Evolutionary conservation across 2,329 filamentous ascomycete species (phyloP).

Genomic region (Sporothrix brasiliensis): DNA sequence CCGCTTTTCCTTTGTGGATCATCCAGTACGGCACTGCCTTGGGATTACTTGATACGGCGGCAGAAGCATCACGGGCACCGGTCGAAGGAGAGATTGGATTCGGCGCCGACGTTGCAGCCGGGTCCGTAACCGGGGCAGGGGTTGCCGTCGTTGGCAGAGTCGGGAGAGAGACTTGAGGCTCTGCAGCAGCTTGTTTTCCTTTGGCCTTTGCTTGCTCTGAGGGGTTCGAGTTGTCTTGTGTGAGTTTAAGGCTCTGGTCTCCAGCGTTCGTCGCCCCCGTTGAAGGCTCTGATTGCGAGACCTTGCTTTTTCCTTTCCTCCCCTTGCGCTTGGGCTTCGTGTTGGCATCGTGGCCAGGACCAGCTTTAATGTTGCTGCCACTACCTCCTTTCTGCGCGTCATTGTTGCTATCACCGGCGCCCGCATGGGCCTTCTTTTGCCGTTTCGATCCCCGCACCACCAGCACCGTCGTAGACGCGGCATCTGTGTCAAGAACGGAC

Average conservation of each 20-base stretch:
- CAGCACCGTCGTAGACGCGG: not conserved
- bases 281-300: not conserved
- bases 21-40: too few relatives aligned
- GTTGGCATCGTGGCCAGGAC: not conserved
- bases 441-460: conserved; percentile 1
- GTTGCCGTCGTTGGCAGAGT: not conserved
- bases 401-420: not conserved
- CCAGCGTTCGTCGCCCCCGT: not conserved
- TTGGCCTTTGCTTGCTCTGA: not conserved
- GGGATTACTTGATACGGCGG: not conserved
- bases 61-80: not conserved
- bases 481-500: not conserved
- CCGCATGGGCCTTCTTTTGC: conserved; percentile 10
- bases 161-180: not conserved
- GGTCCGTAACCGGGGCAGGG: not conserved
- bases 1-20: too few relatives aligned
- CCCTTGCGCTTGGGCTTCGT: not conserved
- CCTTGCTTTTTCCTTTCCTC: not conserved
- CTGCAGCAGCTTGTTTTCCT: not conserved
- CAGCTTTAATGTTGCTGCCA: not conserved
- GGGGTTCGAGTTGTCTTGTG: not conserved
- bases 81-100: not conserved
- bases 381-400: not conserved
- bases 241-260: not conserved
- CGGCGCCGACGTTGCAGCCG: not conserved